Base-by-base conservation (phyloP, 2,329 filamentous ascomycete species). In the Calonectria hawksworthii region DNA sequence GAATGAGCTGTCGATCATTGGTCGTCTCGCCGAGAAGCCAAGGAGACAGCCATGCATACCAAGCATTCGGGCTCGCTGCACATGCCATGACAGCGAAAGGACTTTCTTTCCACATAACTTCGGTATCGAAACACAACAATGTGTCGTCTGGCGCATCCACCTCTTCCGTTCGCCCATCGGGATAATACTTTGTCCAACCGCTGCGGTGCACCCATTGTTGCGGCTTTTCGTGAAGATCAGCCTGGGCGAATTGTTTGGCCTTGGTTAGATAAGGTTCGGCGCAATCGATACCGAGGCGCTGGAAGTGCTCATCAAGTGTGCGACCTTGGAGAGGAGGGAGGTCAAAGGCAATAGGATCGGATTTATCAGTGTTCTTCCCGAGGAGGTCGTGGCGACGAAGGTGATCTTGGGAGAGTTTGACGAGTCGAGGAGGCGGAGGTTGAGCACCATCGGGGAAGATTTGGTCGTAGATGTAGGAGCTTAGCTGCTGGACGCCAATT, bases 21-120 rank as follows among this genome's bases (percentile, higher is more conserved):
- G 94, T 88, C 1, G 95, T 93, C 86, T 99, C 95, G 36, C 93
- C 94, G 23, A 99, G 86, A 44, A 99, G 87, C 96, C 96, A 99
- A 0, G 97, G 97, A 16, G 97, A 99, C 68, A 99, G 85, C 97
- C 97, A 99, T 0, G 94, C 95, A 86, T 99, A 99, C 98, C 98
- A 99, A 36, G 96, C 93, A 4, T 93, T 96, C 0, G 95, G 93
- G 79, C 96, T 96, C 23, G 93, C 94, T 18, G 98, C 97, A 83
- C 96, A 99, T 28, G 98, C 97, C 95, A 99, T 99, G 72, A 98
- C 95, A 0, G 98, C 96, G 84, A 95, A 99, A 0, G 94, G 93
- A 78, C 93, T 96, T 82, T 97, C 92, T 83, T 98, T 98, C 91
- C 94, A 99, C 93, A 99, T 93, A 61, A 98, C 96, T 85, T 99